Percentiles rank a stretch among this genome's conserved stretches.
Conservation (phyloP, 257 asterid species). For the Knoxia roxburghii region DNA sequence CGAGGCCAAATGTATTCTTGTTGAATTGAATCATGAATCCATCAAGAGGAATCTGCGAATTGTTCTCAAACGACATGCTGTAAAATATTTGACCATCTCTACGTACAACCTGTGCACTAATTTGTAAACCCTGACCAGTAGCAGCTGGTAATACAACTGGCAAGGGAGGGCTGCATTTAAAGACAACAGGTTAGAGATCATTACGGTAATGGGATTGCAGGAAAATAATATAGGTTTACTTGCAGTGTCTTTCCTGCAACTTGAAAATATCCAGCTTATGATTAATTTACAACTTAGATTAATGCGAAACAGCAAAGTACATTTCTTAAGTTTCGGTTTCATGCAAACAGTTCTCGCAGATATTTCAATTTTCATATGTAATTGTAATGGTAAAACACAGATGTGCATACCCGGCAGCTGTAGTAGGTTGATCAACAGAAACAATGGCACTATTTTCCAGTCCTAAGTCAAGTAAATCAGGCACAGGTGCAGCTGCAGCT, state of each 20-base stretch:
- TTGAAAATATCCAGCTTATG: neutral
- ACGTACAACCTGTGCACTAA: conserved; percentile 78
- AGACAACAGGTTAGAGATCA: neutral
- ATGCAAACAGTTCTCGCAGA: neutral
- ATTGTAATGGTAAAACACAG: neutral
- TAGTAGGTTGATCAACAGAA: conserved; percentile 55
- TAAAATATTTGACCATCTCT: conserved; percentile 88
- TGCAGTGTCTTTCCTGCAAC: neutral
- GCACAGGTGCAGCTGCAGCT: conserved; percentile 54
- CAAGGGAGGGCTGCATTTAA: conserved; percentile 71
- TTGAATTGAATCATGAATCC: conserved; percentile 99
- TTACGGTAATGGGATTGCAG: neutral
- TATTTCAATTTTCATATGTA: neutral
- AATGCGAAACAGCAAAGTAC: conserved; percentile 9
- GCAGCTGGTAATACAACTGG: conserved; percentile 76
- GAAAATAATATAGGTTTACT: neutral
- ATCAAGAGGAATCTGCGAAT: conserved; percentile 70
- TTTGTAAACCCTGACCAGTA: conserved; percentile 90
- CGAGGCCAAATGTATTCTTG: conserved; percentile 96
- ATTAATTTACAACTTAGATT: conserved; percentile 1
- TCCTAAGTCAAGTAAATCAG: conserved; percentile 96
- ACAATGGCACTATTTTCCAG: conserved; percentile 69
- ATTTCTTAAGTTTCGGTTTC: neutral
- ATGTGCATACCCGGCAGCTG: conserved; percentile 52
- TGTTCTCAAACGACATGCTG: conserved; percentile 90